Base-by-base conservation (phyloP, 2,329 filamentous ascomycete genomes). In the Fusarium keratoplasticum region DNA sequence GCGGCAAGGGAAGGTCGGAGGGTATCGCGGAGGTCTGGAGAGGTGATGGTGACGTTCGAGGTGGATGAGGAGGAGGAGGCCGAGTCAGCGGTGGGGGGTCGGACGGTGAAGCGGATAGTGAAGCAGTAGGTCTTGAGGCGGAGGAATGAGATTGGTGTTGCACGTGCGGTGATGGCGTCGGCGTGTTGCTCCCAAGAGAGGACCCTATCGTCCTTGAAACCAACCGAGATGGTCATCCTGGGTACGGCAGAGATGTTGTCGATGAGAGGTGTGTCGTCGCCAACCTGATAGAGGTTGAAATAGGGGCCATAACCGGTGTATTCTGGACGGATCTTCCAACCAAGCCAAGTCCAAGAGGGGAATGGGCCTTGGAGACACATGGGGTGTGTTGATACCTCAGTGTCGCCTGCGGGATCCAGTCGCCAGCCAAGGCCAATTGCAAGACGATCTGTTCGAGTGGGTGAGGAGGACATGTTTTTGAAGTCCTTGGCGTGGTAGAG, bases 321-420 rank as follows among this genome's bases (percentile, higher is more conserved):
- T 3, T 76, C 78, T 3, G 71, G 62, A 5, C 80, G 77, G 9
- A 78, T 69, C 29, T 77, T 78, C 82, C 82, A 84, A 5, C 81
- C 77, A 8, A 84, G 79, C 82, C 82, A 84, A 5, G 81, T 82
- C 82, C 82, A 84, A 0, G 82, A 83, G 2, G 82, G 82, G 52
- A 81, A 82, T 4, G 75, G 61, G 27, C 74, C 76, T 18, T 78
- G 74, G 40, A 76, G 75, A 38, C 71, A 78, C 65, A 79, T 77
- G 29, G 80, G 79, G 44, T 79, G 74, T n/a, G 72, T 60, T 27
- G 73, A 64, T 40, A 65, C 33, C 16, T 76, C 70, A 5, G 38
- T 55, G 36, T 77, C 73, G 5, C 75, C 71, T 29, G 74, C 64
- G 25, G 76, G 76, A 44, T 80, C 78, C 31, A 79, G 73, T 50